Percentiles rank a stretch among this genome's conserved stretches.
phyloP scores from a whole-genome alignment of 352 stramenopile species.

The Pythium sukuiense region DNA sequence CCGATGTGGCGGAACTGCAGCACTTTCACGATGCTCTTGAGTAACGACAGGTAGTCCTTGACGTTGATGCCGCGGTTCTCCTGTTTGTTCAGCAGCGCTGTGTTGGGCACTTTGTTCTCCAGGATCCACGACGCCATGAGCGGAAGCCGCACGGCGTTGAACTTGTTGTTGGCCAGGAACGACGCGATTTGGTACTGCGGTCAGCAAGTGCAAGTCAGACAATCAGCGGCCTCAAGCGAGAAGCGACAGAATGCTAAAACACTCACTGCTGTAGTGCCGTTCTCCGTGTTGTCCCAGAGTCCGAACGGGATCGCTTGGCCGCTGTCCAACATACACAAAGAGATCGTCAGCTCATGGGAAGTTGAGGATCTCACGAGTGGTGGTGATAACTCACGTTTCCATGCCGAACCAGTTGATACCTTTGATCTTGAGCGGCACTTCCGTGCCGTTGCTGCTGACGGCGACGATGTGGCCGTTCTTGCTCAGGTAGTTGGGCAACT shows the following conservation, averaged over 20 bases:
- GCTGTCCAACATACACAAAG: slow-evolving; percentile 21
- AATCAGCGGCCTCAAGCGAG: not conserved
- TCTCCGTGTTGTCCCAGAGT: slow-evolving; percentile 59
- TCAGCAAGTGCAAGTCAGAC: not conserved
- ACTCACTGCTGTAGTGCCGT: slow-evolving; percentile 52
- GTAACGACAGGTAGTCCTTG: slow-evolving; percentile 38
- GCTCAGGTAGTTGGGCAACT: slow-evolving; percentile 81
- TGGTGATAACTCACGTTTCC: no score
- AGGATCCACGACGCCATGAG: slow-evolving; percentile 64
- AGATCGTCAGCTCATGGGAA: slow-evolving; percentile 7
- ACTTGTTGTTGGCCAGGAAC: slow-evolving; percentile 77
- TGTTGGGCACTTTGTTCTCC: slow-evolving; percentile 51
- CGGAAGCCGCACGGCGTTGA: slow-evolving; percentile 71
- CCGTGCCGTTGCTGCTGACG: slow-evolving; percentile 51
- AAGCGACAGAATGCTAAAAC: not conserved
- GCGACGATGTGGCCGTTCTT: slow-evolving; percentile 76
- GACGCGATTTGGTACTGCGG: slow-evolving; percentile 62
- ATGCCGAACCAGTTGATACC: slow-evolving; percentile 81
- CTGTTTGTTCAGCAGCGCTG: slow-evolving; percentile 32
- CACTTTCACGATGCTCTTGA: slow-evolving; percentile 44
- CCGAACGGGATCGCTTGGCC: slow-evolving; percentile 55
- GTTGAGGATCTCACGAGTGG: no score
- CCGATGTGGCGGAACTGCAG: slow-evolving; percentile 46
- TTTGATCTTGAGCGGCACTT: slow-evolving; percentile 69
- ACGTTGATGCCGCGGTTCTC: slow-evolving; percentile 61